Base-by-base conservation (phyloP, 805 yeast genomes). In the Ogataea chonburiensis region DNA sequence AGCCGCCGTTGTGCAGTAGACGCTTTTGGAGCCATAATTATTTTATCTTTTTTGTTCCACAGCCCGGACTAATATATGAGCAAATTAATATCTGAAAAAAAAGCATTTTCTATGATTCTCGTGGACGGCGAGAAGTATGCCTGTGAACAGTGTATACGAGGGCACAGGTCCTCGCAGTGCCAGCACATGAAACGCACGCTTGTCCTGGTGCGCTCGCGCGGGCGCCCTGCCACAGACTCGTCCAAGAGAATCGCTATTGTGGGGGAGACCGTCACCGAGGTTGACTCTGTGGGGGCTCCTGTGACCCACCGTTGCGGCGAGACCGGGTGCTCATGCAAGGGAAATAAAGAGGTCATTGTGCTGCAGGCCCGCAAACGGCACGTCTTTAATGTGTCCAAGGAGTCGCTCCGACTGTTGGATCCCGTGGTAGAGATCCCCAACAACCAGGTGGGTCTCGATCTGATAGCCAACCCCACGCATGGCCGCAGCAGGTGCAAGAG, bases 81-180 rank as follows among this genome's bases (percentile, higher is more conserved):
- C 46, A 45, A 45, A 45, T 45, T 42, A 25, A 16, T n/a, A 16
- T 5, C 9, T 13, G 22, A n/a, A 35, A 24, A 14, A 18, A 14
- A 14, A 18, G 16, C 17, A 12, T 22, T 18, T 28, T 19, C 3
- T 11, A 86, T 87, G 95, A 84, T 87, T 35, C 63, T 85, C 35
- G 84, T 82, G 50, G 84, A 83, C 46, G 84, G 83, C 18, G 82
- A 75, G 49, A 83, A 88, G 52, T 83, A 84, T 56, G 85, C 95
- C 3, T 87, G 96, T 60, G 75, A 76, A 37, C 81, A 81, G 52
- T 91, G 98, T 55, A 86, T 93, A 16, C 68, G 96, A 28, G 98
- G 98, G 12, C 98, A 91, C 55, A 65, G 98, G 25, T 85, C 96
- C 1, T 79, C 91, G 1, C 77, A 81, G 37, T 91, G 98, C 60